Evolutionary conservation across 495 filamentous ascomycete species (phyloP).

Genomic region (Neurospora hispaniola): DNA sequence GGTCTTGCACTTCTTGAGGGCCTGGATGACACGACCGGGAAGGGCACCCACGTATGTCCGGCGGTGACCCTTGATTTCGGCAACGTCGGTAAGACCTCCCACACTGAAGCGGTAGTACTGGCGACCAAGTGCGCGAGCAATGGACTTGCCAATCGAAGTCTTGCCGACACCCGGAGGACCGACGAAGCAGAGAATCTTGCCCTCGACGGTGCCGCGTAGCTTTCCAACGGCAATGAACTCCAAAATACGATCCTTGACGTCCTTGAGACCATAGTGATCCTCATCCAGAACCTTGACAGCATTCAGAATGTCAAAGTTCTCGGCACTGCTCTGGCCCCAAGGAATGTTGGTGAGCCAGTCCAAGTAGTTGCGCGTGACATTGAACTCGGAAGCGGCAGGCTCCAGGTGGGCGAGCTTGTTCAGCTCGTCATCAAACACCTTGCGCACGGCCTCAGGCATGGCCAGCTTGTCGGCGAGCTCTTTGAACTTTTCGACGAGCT

Average conservation of each 20-base stretch:
- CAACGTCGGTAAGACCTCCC: conserved; percentile 91
- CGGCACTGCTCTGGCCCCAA: conserved; percentile 90
- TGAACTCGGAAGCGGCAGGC: conserved; percentile 93
- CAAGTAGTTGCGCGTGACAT: conserved; percentile 97
- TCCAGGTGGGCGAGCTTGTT: conserved; percentile 94
- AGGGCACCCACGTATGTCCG: conserved; percentile 95
- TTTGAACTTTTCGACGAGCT: conserved; percentile 92
- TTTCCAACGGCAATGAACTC: conserved; percentile 99
- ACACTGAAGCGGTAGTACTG: conserved; percentile 98
- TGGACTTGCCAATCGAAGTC: conserved; percentile 97
- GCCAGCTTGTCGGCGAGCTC: conserved; percentile 89
- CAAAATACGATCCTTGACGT: conserved; percentile 97
- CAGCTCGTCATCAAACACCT: conserved; percentile 96
- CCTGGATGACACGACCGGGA: conserved; percentile 94
- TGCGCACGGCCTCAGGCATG: conserved; percentile 93
- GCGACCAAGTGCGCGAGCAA: conserved; percentile 85
- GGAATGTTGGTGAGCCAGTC: conserved; percentile 98
- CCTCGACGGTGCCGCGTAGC: conserved; percentile 92
- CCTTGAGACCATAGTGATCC: conserved; percentile 94
- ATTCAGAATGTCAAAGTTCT: conserved; percentile 91
- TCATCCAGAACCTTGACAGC: conserved; percentile 88
- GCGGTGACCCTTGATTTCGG: conserved; percentile 98
- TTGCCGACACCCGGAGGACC: conserved; percentile 94
- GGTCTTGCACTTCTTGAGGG: conserved; percentile 97
- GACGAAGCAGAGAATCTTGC: conserved; percentile 97